These are phyloP conservation scores for Phyllosticta paracitricarpa DNA, from an alignment of 2,329 filamentous ascomycete genomes.

Conservation along the genomic window DNA sequence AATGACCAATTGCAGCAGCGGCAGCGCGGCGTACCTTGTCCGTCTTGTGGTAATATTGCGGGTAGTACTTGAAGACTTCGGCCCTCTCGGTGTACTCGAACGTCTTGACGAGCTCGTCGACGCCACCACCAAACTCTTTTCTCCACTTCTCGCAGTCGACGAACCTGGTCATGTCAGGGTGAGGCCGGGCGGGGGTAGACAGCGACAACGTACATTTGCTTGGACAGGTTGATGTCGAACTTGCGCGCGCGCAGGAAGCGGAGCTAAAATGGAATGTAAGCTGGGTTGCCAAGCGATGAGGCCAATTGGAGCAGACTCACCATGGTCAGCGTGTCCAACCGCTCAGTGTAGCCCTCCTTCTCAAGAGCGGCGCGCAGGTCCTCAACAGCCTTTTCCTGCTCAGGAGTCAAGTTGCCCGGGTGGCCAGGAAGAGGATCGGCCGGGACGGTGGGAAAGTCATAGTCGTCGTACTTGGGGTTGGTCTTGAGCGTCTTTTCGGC, in stretches of 20 bases:
- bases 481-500: conserved; percentile 34
- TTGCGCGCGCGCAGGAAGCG: conserved; percentile 90
- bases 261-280: conserved; percentile 42
- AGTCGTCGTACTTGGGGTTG: conserved; percentile 91
- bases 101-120: conserved; percentile 67
- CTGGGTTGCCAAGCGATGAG: conserved; percentile 8
- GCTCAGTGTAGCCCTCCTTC: conserved; percentile 67
- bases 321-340: conserved; percentile 86
- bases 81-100: conserved; percentile 85
- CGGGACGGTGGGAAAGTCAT: conserved; percentile 78
- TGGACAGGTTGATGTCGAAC: conserved; percentile 75
- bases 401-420: conserved; percentile 73
- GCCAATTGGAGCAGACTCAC: conserved; percentile 38
- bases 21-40: conserved; percentile 51
- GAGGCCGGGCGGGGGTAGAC: background rate
- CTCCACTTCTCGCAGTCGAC: conserved; percentile 85
- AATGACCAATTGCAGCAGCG: background rate
- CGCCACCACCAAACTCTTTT: conserved; percentile 60
- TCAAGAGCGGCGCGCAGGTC: conserved; percentile 82
- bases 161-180: conserved; percentile 55
- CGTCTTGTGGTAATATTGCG: conserved; percentile 98
- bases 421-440: conserved; percentile 64
- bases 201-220: conserved; percentile 64
- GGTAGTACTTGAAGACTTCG: conserved; percentile 82
- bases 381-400: conserved; percentile 81